phyloP scores from a whole-genome alignment of 225 moss, liverwort and hornwort species.

The Physcomitrellopsis africana region DNA sequence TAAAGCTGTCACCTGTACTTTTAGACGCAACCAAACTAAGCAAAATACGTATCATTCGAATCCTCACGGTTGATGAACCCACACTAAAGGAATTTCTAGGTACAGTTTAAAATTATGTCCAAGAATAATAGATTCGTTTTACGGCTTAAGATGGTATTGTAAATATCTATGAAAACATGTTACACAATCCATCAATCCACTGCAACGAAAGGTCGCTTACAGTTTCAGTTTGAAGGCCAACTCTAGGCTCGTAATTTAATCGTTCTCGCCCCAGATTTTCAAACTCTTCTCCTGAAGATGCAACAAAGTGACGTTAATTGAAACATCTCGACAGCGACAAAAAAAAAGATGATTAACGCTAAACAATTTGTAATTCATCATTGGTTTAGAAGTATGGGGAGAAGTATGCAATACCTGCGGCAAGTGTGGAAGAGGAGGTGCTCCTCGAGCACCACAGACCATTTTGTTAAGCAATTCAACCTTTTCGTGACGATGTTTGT shows the following conservation, averaged over 20 bases:
- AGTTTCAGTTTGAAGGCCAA: conserved; percentile 39
- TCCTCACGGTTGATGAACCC: neutral
- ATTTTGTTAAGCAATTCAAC: conserved; percentile 42
- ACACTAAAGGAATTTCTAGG: neutral
- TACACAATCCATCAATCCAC: neutral
- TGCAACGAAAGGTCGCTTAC: conserved; percentile 25
- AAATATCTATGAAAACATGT: neutral
- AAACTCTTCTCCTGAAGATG: conserved; percentile 40
- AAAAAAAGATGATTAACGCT: too few relatives aligned
- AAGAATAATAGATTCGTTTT: too few relatives aligned
- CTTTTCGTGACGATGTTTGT: conserved; percentile 39
- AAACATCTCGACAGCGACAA: neutral
- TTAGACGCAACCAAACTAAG: too few relatives aligned
- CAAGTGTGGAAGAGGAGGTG: conserved; percentile 45
- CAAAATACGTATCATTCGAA: too few relatives aligned
- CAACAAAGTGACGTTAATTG: conserved; percentile 10
- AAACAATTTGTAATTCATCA: too few relatives aligned
- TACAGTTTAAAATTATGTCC: neutral
- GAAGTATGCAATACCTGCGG: conserved; percentile 37
- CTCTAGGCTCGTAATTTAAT: conserved; percentile 33
- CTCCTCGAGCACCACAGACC: conserved; percentile 37
- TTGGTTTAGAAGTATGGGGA: neutral
- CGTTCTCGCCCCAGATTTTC: conserved; percentile 49
- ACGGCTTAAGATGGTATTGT: neutral
- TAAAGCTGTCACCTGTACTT: too few relatives aligned